Evolutionary conservation across 768 basidiomycete genomes (phyloP), one percentile per base, ranked within the genome.

Genomic region (Amanita molliuscula): DNA sequence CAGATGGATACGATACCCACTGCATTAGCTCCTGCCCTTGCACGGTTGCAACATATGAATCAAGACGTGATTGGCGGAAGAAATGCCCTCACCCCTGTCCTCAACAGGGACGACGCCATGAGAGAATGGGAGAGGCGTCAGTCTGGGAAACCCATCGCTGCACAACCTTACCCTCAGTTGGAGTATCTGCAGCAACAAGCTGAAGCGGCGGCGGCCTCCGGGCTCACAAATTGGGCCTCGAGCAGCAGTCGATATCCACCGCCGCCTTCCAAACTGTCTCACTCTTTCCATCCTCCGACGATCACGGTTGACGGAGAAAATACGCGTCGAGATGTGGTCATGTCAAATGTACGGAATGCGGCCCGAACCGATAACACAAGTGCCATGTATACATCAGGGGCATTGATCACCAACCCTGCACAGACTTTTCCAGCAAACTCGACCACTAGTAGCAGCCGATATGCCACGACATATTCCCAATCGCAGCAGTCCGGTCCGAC

Each of bases 91-190:
- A 96, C 92, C 11, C 95, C 95, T 2, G 93, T 96, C 26, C 67
- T 98, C 55, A 94, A 95, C 58, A 77, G 95, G 47, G 95, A 98
- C 56, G 95, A 99, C 55, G 86, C 89, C 38, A 86, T 91, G 73
- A 79, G 85, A 37, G 95, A 97, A 67, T 98, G 95, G 95, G 96
- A 98, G 66, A 68, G 92, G 56, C 71, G 93, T 54, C 88, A 92
- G 61, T 68, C 81, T 9, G 88, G 84, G 15, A 85, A 84, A 58
- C 74, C 78, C 1, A 66, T 71, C 10, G 79, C 79, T n/a, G 77
- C 81, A 13, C 81, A 84, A 59, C 82, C 84, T 21, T 92, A 94
- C 59, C 91, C 88, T 5, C 91, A 93, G 59, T 73, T 98, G 29
- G 93, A 95, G 62, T 89, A 79, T 61, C 67, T 98, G 44, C 90